phyloP scores from a whole-genome alignment of 169 alveolate species.

The Plasmodium berghei region DNA sequence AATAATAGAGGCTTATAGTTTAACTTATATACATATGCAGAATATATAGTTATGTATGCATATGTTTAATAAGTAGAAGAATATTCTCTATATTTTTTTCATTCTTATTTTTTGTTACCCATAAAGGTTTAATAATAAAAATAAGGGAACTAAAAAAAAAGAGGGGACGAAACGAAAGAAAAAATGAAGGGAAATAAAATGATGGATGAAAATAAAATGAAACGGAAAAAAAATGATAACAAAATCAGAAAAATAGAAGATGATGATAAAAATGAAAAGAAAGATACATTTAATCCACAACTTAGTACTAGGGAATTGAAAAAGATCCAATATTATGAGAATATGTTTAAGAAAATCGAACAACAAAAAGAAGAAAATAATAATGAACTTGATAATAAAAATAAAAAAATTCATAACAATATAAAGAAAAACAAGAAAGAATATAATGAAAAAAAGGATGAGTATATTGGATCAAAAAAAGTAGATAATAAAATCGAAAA shows the following conservation, averaged over 20 bases:
- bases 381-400: conserved; percentile 37
- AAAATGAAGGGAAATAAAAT: conserved; percentile 1
- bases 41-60: background rate
- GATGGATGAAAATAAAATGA: conserved; percentile 16
- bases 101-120: background rate
- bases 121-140: no score
- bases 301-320: conserved; percentile 83
- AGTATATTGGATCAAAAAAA: background rate
- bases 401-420: conserved; percentile 1
- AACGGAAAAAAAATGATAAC: conserved; percentile 27
- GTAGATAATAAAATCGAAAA: background rate
- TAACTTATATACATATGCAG: background rate
- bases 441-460: background rate
- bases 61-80: background rate
- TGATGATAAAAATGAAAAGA: background rate
- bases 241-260: conserved; percentile 1
- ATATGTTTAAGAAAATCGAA: conserved; percentile 85
- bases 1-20: background rate
- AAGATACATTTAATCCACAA: conserved; percentile 78
- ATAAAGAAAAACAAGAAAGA: conserved; percentile 8
- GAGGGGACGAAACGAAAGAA: background rate
- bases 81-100: background rate
- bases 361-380: conserved; percentile 25
- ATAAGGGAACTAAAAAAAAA: no score
- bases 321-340: conserved; percentile 83